Evolutionary conservation across 495 filamentous ascomycete species (phyloP).

Genomic region (Podospora pseudocomata): DNA sequence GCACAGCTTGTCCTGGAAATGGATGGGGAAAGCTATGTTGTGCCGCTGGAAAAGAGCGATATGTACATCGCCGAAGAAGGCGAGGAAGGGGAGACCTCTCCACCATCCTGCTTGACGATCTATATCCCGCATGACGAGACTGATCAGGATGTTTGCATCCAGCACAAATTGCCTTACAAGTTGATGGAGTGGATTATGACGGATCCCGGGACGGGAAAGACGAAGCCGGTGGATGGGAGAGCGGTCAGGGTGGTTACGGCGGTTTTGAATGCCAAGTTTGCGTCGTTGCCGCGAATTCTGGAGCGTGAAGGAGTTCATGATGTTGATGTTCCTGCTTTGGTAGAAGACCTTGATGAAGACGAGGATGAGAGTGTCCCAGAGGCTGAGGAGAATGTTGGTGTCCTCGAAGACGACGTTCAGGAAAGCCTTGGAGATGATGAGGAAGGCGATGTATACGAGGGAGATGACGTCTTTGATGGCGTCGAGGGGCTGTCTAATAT

Average conservation of each 20-base stretch:
- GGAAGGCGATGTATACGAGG: no score
- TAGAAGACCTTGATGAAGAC: no score
- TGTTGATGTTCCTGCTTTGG: background rate
- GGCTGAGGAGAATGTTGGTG: no score
- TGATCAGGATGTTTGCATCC: slow-evolving; percentile 33
- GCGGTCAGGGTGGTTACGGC: background rate
- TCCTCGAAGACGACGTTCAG: no score
- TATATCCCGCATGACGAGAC: slow-evolving; percentile 37
- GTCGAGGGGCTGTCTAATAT: no score
- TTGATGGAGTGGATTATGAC: slow-evolving; percentile 38
- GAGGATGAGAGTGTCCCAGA: no score
- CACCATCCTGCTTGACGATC: slow-evolving; percentile 23
- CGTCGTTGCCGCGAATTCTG: background rate
- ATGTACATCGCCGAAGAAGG: slow-evolving; percentile 33
- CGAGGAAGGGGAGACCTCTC: background rate
- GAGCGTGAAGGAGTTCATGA: background rate
- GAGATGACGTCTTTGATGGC: no score
- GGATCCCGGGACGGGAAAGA: slow-evolving; percentile 14
- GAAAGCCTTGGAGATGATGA: no score
- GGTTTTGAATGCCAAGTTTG: background rate
- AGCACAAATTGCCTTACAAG: slow-evolving; percentile 29
- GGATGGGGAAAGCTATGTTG: slow-evolving; percentile 23
- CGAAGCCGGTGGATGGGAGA: background rate
- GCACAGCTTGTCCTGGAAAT: slow-evolving; percentile 26
- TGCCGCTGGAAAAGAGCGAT: slow-evolving; percentile 24